These are phyloP conservation scores for Sicyos baderoa DNA, from an alignment of 306 rosid species.

Conservation along the genomic window DNA sequence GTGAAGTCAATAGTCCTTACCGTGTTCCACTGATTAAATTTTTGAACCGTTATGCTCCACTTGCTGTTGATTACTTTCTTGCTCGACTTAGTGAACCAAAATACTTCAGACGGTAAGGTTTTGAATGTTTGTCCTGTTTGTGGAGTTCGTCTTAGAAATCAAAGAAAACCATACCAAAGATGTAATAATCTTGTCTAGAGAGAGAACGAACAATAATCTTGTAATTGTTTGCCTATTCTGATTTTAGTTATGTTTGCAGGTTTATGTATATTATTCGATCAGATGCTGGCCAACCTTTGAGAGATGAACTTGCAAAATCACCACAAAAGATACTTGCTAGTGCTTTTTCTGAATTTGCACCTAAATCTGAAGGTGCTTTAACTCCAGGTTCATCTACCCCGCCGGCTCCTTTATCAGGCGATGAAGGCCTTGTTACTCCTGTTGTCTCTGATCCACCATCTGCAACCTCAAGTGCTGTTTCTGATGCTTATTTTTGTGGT, in stretches of 20 bases:
- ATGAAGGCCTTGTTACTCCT: conserved; percentile 55
- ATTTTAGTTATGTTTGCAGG: conserved; percentile 32
- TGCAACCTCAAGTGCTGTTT: conserved; percentile 37
- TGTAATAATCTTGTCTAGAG: neutral
- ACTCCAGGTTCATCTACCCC: conserved; percentile 54
- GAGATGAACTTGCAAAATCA: conserved; percentile 97
- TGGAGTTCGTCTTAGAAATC: conserved; percentile 17
- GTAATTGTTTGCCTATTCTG: conserved; percentile 4
- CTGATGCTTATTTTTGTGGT: conserved; percentile 91
- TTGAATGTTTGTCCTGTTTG: conserved; percentile 16
- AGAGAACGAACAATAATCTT: neutral
- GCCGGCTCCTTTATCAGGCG: conserved; percentile 46
- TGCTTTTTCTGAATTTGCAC: conserved; percentile 76
- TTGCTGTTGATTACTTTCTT: conserved; percentile 89
- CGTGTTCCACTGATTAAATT: conserved; percentile 86
- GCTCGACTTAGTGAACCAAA: conserved; percentile 82
- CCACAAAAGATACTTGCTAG: conserved; percentile 85
- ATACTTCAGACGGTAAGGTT: conserved; percentile 84
- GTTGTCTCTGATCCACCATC: conserved; percentile 49
- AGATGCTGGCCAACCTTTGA: conserved; percentile 87
- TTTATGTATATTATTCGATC: conserved; percentile 85
- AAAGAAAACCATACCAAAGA: neutral
- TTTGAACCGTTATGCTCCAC: conserved; percentile 80
- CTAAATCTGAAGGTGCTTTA: conserved; percentile 49
- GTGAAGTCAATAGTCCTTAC: conserved; percentile 96